Percentiles rank a stretch among this genome's conserved stretches.
These are phyloP conservation scores for Aspergillus pseudotamarii DNA, from an alignment of 2,329 filamentous ascomycete genomes.

Conservation along the genomic window DNA sequence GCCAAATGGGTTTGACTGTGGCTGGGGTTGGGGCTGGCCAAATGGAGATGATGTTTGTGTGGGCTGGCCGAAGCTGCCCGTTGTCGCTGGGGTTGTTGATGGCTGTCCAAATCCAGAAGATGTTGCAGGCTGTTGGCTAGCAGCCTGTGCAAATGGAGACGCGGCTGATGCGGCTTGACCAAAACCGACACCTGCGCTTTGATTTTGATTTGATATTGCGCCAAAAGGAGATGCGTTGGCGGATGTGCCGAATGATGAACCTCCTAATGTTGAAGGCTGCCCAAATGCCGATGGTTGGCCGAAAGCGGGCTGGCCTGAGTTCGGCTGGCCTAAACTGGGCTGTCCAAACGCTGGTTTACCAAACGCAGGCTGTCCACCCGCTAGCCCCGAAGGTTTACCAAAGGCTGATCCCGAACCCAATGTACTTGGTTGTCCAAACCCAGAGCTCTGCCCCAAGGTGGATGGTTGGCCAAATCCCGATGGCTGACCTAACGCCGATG, in stretches of 20 bases:
- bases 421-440: slow-evolving; percentile 28
- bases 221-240: slow-evolving; percentile 48
- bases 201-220: slow-evolving; percentile 34
- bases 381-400: slow-evolving; percentile 40
- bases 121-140: slow-evolving; percentile 32
- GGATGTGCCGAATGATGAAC: slow-evolving; percentile 41
- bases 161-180: slow-evolving; percentile 16
- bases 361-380: slow-evolving; percentile 29
- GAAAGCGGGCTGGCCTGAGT: slow-evolving; percentile 37
- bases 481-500: slow-evolving; percentile 33
- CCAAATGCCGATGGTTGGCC: slow-evolving; percentile 33
- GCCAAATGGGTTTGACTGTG: slow-evolving; percentile 34
- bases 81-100: slow-evolving; percentile 18
- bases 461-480: slow-evolving; percentile 25
- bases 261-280: slow-evolving; percentile 27
- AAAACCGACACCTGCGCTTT: slow-evolving; percentile 32
- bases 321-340: slow-evolving; percentile 30
- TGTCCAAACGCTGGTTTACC: slow-evolving; percentile 50
- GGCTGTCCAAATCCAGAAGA: slow-evolving; percentile 34
- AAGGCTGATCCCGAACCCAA: slow-evolving; percentile 41
- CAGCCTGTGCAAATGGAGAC: slow-evolving; percentile 40
- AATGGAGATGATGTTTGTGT: slow-evolving; percentile 30
- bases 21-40: slow-evolving; percentile 26
- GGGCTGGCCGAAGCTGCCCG: slow-evolving; percentile 40
- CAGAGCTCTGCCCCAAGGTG: slow-evolving; percentile 21